Evolutionary conservation across 1,284 basidiomycete species (phyloP).

Genomic region (Apiotrichum brassicae): DNA sequence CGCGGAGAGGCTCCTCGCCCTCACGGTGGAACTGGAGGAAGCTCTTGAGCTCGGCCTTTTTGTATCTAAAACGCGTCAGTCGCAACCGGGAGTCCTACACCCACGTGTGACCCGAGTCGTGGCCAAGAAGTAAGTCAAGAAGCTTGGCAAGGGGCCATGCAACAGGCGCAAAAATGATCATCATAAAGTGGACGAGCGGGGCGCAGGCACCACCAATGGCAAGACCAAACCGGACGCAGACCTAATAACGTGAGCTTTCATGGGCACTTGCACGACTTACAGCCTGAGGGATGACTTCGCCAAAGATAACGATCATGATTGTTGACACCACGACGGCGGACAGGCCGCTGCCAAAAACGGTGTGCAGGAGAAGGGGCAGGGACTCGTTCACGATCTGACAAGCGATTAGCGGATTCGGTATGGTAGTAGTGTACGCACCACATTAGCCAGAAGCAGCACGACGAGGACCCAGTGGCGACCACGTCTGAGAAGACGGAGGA

Average conservation of each 20-base stretch:
- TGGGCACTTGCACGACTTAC: conserved; percentile 27
- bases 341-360: conserved; percentile 75
- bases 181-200: conserved; percentile 62
- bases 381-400: conserved; percentile 75
- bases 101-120: conserved; percentile 54
- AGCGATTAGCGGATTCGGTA: neutral
- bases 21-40: conserved; percentile 85
- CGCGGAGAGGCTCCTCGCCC: conserved; percentile 75
- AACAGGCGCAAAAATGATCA: conserved; percentile 67
- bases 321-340: conserved; percentile 77
- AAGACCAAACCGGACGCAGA: conserved; percentile 87
- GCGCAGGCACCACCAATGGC: conserved; percentile 88
- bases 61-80: conserved; percentile 61
- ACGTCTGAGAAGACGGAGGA: conserved; percentile 66
- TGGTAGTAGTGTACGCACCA: conserved; percentile 54
- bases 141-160: conserved; percentile 85
- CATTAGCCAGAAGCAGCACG: conserved; percentile 74
- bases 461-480: conserved; percentile 94
- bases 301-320: conserved; percentile 63
- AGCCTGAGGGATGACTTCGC: conserved; percentile 75
- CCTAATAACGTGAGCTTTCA: conserved; percentile 46
- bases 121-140: conserved; percentile 71
- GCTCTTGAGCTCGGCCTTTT: conserved; percentile 85
- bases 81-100: conserved; percentile 10
- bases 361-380: conserved; percentile 82